Percentiles rank a stretch among this genome's conserved stretches.
Conservation (phyloP, 2,329 filamentous ascomycete species). For the Botrytis cinerea region DNA sequence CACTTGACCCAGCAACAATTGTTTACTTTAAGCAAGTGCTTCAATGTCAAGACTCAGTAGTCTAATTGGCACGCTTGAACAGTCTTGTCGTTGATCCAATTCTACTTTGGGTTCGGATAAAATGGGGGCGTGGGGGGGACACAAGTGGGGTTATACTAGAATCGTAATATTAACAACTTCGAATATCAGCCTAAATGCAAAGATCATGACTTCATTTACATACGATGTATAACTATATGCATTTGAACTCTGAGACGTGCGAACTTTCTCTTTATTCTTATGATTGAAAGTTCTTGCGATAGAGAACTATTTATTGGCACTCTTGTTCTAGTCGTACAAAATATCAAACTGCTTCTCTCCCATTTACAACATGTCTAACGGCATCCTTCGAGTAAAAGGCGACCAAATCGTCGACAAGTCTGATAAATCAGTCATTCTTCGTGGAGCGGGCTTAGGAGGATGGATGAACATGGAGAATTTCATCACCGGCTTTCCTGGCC, state of each 20-base stretch:
- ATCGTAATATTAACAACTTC: conserved; percentile 11
- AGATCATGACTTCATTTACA: background rate
- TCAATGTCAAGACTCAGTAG: background rate
- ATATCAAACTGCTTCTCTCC: background rate
- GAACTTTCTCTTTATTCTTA: background rate
- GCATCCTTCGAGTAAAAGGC: conserved; percentile 42
- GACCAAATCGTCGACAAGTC: conserved; percentile 43
- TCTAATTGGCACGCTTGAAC: conserved; percentile 15
- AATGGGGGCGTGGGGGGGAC: conserved; percentile 1
- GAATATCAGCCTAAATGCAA: conserved; percentile 22
- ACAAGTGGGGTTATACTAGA: conserved; percentile 14
- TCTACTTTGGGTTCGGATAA: conserved; percentile 6
- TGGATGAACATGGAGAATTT: conserved; percentile 61
- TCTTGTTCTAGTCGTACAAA: background rate
- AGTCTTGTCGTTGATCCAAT: conserved; percentile 3
- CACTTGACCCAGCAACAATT: background rate
- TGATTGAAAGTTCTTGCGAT: background rate
- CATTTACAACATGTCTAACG: conserved; percentile 32
- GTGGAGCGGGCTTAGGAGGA: conserved; percentile 46
- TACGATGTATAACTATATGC: background rate
- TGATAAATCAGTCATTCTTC: conserved; percentile 43
- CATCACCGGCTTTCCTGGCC: conserved; percentile 62
- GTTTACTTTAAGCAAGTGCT: background rate
- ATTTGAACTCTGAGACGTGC: background rate
- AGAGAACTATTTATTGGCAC: background rate